Evolutionary conservation across 768 basidiomycete species (phyloP), one percentile per base, ranked within the genome.

Genomic region (Pleurotus ostreatus): DNA sequence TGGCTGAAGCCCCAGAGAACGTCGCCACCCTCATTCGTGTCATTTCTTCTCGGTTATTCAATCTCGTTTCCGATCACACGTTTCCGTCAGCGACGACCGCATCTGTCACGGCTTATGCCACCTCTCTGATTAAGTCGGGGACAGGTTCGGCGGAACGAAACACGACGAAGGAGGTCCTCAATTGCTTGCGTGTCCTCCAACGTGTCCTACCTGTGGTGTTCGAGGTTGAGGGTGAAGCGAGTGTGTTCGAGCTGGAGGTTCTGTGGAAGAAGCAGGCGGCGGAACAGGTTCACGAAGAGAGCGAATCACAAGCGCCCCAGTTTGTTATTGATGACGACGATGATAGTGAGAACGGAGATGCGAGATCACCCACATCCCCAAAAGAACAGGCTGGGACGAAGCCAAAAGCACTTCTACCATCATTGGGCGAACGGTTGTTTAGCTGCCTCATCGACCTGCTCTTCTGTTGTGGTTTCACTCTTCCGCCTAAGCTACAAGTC

Each of bases 381-480:
- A 53, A 22, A n/a, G 16, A 22, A 40, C 46, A n/a, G n/a, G 26
- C n/a, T 6, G 20, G 22, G 40, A 39, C 57, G 15, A 18, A 30
- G 25, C 49, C 51, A 30, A 34, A 57, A 47, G 8, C 52, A 65
- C 72, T 71, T 12, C 67, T 84, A 26, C 93, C 91, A n/a, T 88
- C 89, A 15, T 71, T 96, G 3, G 89, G 85, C 0, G 92, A 95
- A 65, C 79, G 82, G 59, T 74, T 98, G 18, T 88, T 96, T 61
- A 82, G 78, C 63, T 85, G 86, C 57, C 74, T 92, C 8, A 82
- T 92, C 56, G 95, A 98, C 66, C 76, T 98, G 9, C 67, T 97
- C 39, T 98, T 96, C 69, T 94, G 93, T 66, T 95, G 92, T 62
- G 94, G 92, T 11, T 97, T 98, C 63, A 96, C 94, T 0, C 73